These are phyloP conservation scores for Candida sphagnicola DNA, from an alignment of 805 yeast species.

Conservation along the genomic window DNA sequence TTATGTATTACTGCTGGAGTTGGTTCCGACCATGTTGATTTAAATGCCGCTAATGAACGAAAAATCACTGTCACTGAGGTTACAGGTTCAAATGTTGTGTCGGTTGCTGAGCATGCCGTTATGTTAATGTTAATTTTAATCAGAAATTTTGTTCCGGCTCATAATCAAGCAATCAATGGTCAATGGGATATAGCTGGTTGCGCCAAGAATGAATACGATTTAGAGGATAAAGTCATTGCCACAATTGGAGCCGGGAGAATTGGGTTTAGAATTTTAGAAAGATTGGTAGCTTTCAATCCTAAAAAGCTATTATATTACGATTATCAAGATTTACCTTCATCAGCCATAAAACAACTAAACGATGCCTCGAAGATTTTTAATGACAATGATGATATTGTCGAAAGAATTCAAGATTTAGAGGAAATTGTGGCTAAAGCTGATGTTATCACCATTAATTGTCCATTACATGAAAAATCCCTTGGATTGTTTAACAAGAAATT, in stretches of 20 bases:
- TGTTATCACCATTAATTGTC: slow-evolving; percentile 73
- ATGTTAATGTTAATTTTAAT: slow-evolving; percentile 70
- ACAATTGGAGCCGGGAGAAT: slow-evolving; percentile 83
- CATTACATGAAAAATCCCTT: slow-evolving; percentile 65
- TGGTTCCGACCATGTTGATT: slow-evolving; percentile 78
- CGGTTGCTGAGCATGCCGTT: slow-evolving; percentile 79
- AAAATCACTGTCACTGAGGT: slow-evolving; percentile 72
- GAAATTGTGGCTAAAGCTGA: slow-evolving; percentile 67
- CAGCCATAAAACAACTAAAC: slow-evolving; percentile 39
- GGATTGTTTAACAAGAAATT: slow-evolving; percentile 66
- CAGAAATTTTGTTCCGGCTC: slow-evolving; percentile 77
- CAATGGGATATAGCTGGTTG: slow-evolving; percentile 77
- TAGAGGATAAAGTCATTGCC: slow-evolving; percentile 73
- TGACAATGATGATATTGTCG: slow-evolving; percentile 51
- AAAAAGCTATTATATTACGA: slow-evolving; percentile 71
- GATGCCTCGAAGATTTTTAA: slow-evolving; percentile 32
- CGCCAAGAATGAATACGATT: slow-evolving; percentile 69
- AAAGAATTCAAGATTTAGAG: slow-evolving; percentile 56
- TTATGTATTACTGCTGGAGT: slow-evolving; percentile 77
- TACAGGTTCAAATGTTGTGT: slow-evolving; percentile 75
- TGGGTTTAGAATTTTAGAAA: slow-evolving; percentile 70
- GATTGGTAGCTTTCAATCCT: slow-evolving; percentile 70
- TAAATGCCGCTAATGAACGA: slow-evolving; percentile 60
- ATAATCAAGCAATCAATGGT: slow-evolving; percentile 57
- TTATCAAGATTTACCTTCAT: slow-evolving; percentile 63